Evolutionary conservation across 2,329 filamentous ascomycete species (phyloP), one percentile per base, ranked within the genome.

Genomic region (Fusarium veterinarium): DNA sequence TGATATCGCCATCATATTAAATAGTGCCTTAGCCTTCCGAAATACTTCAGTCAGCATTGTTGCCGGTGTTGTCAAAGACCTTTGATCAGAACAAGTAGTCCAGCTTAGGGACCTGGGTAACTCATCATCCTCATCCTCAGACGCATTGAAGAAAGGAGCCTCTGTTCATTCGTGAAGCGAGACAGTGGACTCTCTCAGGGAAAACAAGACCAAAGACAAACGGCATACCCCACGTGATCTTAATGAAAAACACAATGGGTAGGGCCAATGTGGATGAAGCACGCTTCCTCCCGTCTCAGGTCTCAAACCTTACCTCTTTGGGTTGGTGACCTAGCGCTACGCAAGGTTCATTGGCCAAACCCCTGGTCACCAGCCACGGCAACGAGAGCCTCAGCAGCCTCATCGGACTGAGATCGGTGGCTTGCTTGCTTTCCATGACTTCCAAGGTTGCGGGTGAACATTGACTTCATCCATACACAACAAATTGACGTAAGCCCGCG

Each of bases 301-400:
- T 55, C 46, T 56, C 17, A 20, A 25, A 38, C 71, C 28, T 67
- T 73, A 42, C 70, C 42, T 25, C 19, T 63, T 68, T 45, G 9
- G 60, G 71, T 28, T 37, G 25, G 10, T 6, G 28, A 40, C 23
- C 12, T 38, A 42, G 12, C 28, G 17, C 49, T 64, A 16, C 38
- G 19, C 14, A 37, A 31, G 42, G 28, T 25, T 70, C 31, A 72
- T 70, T 75, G 72, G 70, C 19, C 41, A 40, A 37, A 31, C n/a
- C 58, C 53, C 53, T 52, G 46, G 65, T 58, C 69, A 65, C 64
- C 70, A 76, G 75, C 75, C 75, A 77, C 75, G 56, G 65, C 37
- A 53, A 68, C 41, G n/a, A 68, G 72, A 77, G 72, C 75, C 75
- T 62, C 75, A 75, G 74, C 68, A 72, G 71, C 71, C 71, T 69